Conservation (phyloP, 164 flowering plant species). For the Kalanchoe fedtschenkoi region DNA sequence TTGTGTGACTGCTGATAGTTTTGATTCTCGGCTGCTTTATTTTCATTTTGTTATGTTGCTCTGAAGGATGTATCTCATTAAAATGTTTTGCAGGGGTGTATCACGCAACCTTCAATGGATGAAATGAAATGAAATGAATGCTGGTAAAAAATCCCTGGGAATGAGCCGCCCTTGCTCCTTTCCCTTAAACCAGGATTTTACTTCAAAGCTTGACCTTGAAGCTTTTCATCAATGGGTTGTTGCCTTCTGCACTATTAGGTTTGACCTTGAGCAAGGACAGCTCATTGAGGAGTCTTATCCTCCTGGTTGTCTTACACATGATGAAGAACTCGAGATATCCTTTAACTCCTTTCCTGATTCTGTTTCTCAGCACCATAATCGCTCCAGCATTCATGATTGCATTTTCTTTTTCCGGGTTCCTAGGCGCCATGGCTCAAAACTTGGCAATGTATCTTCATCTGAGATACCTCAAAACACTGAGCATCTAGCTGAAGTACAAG, state of each 20-base stretch:
- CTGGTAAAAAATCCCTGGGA: slow-evolving; percentile 1
- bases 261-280: slow-evolving; percentile 98
- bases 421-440: slow-evolving; percentile 25
- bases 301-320: slow-evolving; percentile 52
- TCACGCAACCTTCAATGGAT: not conserved
- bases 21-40: no score
- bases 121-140: not conserved
- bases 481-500: slow-evolving; percentile 17
- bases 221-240: slow-evolving; percentile 65
- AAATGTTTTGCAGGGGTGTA: no score
- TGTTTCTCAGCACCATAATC: slow-evolving; percentile 79
- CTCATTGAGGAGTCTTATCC: slow-evolving; percentile 93
- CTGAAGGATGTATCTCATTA: no score
- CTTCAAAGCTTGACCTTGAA: slow-evolving; percentile 40
- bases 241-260: slow-evolving; percentile 83
- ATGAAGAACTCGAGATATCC: slow-evolving; percentile 81
- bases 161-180: slow-evolving; percentile 86
- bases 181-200: slow-evolving; percentile 43
- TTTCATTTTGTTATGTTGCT: no score
- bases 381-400: slow-evolving; percentile 91
- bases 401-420: slow-evolving; percentile 86
- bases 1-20: no score
- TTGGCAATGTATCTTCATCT: slow-evolving; percentile 20
- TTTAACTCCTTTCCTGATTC: slow-evolving; percentile 95
- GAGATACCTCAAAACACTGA: slow-evolving; percentile 11